Conservation (phyloP, 129 eudicot species). For the Flaveria ramosissima region DNA sequence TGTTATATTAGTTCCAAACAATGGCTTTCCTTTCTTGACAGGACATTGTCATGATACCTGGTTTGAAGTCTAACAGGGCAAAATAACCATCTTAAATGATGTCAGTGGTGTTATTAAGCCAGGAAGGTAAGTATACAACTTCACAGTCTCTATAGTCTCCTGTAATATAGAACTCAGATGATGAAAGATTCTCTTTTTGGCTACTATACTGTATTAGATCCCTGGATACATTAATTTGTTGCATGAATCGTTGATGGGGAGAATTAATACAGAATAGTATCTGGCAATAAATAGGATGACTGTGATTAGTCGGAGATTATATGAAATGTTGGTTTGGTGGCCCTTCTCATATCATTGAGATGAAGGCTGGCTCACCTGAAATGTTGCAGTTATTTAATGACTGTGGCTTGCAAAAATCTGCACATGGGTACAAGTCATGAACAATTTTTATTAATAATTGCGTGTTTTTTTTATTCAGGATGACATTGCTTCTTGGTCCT, state of each 20-base stretch:
- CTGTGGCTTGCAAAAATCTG: neutral
- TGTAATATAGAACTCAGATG: neutral
- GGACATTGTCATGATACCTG: slow-evolving; percentile 50
- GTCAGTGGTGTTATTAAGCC: slow-evolving; percentile 78
- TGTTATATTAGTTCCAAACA: neutral
- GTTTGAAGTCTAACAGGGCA: slow-evolving; percentile 54
- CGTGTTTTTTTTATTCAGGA: slow-evolving; percentile 44
- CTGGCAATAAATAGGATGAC: neutral
- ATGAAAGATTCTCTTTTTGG: slow-evolving; percentile 5
- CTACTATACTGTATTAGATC: too few species aligned
- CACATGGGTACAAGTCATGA: neutral
- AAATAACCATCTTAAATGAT: slow-evolving; percentile 48
- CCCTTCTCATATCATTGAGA: neutral
- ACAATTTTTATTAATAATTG: neutral
- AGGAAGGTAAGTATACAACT: slow-evolving; percentile 54
- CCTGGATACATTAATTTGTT: neutral
- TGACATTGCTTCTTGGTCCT: slow-evolving; percentile 88
- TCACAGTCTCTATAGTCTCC: slow-evolving; percentile 1
- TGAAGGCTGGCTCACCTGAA: neutral
- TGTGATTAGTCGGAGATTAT: neutral
- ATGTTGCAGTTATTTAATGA: neutral
- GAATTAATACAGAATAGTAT: neutral
- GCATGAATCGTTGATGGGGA: neutral
- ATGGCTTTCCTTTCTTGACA: slow-evolving; percentile 22
- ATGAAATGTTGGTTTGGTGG: neutral